phyloP scores from a whole-genome alignment of 345 rosid genomes.

The Arabis alpina region DNA sequence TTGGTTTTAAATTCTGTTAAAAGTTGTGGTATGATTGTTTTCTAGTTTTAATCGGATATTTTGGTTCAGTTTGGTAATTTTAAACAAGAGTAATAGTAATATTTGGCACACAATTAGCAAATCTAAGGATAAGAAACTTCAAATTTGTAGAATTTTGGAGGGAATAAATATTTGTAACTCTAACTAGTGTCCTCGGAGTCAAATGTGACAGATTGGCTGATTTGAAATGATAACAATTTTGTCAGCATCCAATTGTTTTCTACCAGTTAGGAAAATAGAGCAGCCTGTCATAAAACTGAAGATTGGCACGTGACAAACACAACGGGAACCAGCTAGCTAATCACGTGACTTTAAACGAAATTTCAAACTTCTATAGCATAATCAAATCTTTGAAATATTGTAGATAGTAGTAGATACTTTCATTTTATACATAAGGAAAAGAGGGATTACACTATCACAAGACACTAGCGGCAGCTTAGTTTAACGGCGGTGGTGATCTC shows the following conservation, averaged over 20 bases:
- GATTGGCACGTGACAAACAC: constrained; percentile 26
- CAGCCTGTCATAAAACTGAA: constrained; percentile 24
- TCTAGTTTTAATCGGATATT: too few relatives aligned
- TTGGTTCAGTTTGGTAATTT: too few relatives aligned
- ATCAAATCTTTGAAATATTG: not conserved
- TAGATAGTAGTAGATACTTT: not conserved
- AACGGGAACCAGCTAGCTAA: constrained; percentile 10
- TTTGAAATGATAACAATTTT: constrained; percentile 19
- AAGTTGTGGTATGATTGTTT: too few relatives aligned
- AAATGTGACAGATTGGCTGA: constrained; percentile 27
- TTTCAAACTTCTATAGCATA: constrained; percentile 1
- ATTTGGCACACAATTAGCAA: too few relatives aligned
- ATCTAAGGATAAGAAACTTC: too few relatives aligned
- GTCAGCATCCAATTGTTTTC: constrained; percentile 24
- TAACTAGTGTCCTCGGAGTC: not conserved
- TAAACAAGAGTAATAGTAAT: too few relatives aligned
- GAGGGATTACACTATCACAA: constrained; percentile 18
- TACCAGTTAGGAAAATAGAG: constrained; percentile 20
- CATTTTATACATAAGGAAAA: not conserved
- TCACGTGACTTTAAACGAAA: constrained; percentile 12
- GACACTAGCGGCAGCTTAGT: constrained; percentile 3
- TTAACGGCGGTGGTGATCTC: constrained; percentile 49
- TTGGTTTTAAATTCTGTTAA: too few relatives aligned
- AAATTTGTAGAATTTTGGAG: not conserved
- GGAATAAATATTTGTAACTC: not conserved